Evolutionary conservation across 345 rosid genomes (phyloP).

Genomic region (Gossypium ekmanianum): DNA sequence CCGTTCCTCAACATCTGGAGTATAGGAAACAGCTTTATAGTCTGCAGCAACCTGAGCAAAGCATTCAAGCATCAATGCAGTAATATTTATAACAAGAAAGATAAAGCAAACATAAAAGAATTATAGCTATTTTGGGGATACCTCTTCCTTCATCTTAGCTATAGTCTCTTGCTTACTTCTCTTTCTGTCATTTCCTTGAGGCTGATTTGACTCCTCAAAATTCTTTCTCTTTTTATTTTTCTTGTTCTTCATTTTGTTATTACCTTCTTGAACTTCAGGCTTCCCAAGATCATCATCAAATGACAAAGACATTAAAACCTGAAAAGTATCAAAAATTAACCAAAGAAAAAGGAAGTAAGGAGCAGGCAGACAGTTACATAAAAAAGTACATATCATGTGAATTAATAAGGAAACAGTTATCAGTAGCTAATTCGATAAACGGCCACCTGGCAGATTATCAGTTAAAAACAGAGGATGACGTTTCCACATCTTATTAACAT

Average conservation of each 20-base stretch:
- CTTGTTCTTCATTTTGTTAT: conserved; percentile 44
- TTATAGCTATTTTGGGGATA: conserved; percentile 16
- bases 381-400: background rate
- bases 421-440: background rate
- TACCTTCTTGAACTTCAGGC: conserved; percentile 31
- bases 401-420: background rate
- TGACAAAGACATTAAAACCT: conserved; percentile 84
- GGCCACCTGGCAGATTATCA: background rate
- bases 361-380: background rate
- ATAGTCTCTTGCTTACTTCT: conserved; percentile 60
- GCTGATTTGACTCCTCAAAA: conserved; percentile 51
- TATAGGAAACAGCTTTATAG: conserved; percentile 62
- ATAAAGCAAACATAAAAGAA: background rate
- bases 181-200: conserved; percentile 57
- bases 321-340: conserved; percentile 3
- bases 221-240: conserved; percentile 52
- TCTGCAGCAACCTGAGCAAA: conserved; percentile 72
- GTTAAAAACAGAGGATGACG: background rate
- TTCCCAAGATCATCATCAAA: conserved; percentile 80
- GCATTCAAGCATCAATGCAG: conserved; percentile 11
- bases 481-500: background rate
- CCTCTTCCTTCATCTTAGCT: conserved; percentile 80
- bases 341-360: background rate
- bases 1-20: conserved; percentile 55
- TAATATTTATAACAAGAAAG: background rate